These are phyloP conservation scores for Stephania cephalantha DNA, from an alignment of 164 flowering plant species.

Conservation along the genomic window DNA sequence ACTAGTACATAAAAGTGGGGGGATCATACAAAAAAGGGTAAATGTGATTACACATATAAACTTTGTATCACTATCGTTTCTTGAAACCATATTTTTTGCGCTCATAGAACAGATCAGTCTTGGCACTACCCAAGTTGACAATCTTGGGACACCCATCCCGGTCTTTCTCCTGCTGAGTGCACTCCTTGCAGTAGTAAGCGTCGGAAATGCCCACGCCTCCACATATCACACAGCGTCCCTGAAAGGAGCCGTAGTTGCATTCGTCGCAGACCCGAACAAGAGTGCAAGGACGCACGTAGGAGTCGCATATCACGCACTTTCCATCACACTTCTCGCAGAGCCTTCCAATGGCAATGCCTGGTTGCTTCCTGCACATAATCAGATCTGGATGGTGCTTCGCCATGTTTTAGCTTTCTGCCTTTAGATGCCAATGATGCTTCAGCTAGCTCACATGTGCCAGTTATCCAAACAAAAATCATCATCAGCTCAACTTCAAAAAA, in stretches of 20 bases:
- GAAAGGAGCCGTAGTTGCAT: constrained; percentile 92
- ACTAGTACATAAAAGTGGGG: too few relatives aligned
- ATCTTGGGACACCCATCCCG: constrained; percentile 83
- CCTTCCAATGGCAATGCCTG: constrained; percentile 65
- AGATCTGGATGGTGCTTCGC: constrained; percentile 77
- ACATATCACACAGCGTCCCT: constrained; percentile 71
- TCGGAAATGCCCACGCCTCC: constrained; percentile 92
- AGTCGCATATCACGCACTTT: constrained; percentile 66
- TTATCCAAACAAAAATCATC: not conserved
- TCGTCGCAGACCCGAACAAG: constrained; percentile 80
- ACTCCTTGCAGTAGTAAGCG: constrained; percentile 87
- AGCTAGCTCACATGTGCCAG: not conserved
- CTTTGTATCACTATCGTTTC: constrained; percentile 34
- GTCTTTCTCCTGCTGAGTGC: constrained; percentile 87
- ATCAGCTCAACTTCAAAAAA: not conserved
- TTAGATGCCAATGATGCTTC: not conserved
- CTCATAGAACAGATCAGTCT: constrained; percentile 79
- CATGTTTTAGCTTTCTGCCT: constrained; percentile 24
- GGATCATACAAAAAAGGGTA: too few relatives aligned
- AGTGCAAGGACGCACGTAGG: constrained; percentile 64
- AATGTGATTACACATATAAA: too few relatives aligned
- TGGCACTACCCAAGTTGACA: constrained; percentile 85
- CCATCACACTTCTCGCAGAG: constrained; percentile 64
- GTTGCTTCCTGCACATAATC: constrained; percentile 69
- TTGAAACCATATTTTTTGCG: constrained; percentile 86